These are phyloP conservation scores for Microcos paniculata DNA, from an alignment of 345 rosid genomes.

Conservation along the genomic window DNA sequence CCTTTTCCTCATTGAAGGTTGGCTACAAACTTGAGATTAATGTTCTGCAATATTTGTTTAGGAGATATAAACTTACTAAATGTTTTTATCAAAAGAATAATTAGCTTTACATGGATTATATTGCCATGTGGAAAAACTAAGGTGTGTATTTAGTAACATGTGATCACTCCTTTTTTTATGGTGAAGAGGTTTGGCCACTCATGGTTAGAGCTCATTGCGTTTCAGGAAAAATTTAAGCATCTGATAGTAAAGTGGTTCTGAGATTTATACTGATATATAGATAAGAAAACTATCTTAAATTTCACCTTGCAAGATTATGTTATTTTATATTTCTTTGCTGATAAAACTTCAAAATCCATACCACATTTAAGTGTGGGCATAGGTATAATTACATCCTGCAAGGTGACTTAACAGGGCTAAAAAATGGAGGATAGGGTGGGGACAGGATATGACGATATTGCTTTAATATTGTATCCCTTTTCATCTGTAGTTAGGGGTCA, in stretches of 20 bases:
- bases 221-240: background rate
- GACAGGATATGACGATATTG: background rate
- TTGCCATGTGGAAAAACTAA: background rate
- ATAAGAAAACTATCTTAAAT: no score
- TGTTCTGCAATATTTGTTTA: background rate
- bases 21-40: background rate
- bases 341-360: no score
- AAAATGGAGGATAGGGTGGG: background rate
- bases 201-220: background rate
- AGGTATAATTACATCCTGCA: background rate
- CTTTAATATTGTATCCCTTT: background rate
- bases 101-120: background rate
- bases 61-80: background rate
- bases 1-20: background rate
- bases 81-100: background rate
- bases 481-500: background rate
- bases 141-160: conserved; percentile 1
- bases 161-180: background rate
- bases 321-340: no score
- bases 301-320: no score
- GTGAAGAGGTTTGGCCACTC: background rate
- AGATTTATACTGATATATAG: background rate
- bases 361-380: background rate
- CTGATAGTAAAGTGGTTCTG: background rate
- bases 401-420: background rate